A percentile compares a stretch with the other conserved stretches of the same genome.
phyloP scores from a whole-genome alignment of 2,329 filamentous ascomycete genomes.

The Purpureocillium lavendulum region DNA sequence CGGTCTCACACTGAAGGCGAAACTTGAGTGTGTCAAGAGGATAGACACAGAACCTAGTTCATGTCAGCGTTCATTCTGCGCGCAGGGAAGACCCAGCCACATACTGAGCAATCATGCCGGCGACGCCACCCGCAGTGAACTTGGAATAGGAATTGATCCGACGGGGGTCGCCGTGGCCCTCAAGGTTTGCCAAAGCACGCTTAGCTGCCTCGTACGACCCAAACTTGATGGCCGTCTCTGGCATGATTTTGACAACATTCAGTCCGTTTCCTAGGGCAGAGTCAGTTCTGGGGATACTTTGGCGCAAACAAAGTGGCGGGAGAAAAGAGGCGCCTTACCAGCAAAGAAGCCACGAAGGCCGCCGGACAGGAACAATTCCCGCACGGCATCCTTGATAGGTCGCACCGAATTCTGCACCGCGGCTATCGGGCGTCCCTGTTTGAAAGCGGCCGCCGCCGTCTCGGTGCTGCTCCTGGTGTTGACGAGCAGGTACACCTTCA shows the following conservation, averaged over 20 bases:
- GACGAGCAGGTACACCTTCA: constrained; percentile 96
- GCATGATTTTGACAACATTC: constrained; percentile 97
- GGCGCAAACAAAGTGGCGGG: not conserved
- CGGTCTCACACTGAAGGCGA: constrained; percentile 86
- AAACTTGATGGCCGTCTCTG: constrained; percentile 96
- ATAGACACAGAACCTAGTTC: constrained; percentile 76
- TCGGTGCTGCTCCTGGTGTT: constrained; percentile 53
- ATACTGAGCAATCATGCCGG: constrained; percentile 88
- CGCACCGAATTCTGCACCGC: constrained; percentile 58
- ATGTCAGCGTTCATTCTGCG: constrained; percentile 2
- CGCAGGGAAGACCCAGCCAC: constrained; percentile 17
- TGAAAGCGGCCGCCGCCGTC: constrained; percentile 56
- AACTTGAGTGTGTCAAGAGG: constrained; percentile 80
- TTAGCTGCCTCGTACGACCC: constrained; percentile 96
- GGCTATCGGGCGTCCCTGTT: constrained; percentile 57
- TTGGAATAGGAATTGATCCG: constrained; percentile 77
- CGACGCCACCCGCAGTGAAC: constrained; percentile 82
- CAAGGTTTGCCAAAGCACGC: constrained; percentile 72
- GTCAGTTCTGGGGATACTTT: not conserved
- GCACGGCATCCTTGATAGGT: constrained; percentile 65
- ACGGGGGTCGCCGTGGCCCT: constrained; percentile 78
- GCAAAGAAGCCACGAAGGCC: constrained; percentile 87
- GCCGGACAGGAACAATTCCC: constrained; percentile 76
- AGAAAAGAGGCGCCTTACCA: constrained; percentile 46
- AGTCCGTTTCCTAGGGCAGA: constrained; percentile 72